Evolutionary conservation across 83 land plant species (phyloP).

Genomic region (Picea engelmannii): DNA sequence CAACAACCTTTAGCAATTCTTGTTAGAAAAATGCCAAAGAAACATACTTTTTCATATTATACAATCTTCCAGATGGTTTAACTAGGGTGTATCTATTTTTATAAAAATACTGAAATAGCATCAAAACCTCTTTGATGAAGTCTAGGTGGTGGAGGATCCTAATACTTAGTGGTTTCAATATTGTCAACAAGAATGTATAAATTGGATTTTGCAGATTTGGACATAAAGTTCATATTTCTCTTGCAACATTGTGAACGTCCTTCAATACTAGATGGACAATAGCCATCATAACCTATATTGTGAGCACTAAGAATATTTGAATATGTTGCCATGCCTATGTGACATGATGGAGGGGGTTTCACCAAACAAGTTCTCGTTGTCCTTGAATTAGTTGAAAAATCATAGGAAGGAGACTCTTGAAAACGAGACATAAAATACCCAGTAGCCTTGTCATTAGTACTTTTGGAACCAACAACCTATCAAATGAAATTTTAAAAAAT

Average conservation of each 20-base stretch:
- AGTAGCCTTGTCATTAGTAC: background rate
- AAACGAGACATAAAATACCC: background rate
- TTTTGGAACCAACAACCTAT: background rate
- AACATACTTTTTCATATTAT: slow-evolving; percentile 28
- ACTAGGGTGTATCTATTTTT: slow-evolving; percentile 11
- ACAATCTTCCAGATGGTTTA: slow-evolving; percentile 13
- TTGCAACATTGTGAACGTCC: background rate
- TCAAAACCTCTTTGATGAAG: slow-evolving; percentile 23
- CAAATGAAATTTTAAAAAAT: background rate
- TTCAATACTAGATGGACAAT: background rate
- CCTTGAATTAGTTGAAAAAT: background rate
- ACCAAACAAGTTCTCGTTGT: background rate
- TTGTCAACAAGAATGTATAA: background rate
- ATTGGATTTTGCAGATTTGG: background rate
- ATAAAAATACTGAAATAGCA: slow-evolving; percentile 6
- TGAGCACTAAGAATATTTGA: background rate
- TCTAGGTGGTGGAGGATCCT: slow-evolving; percentile 57
- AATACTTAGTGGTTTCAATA: slow-evolving; percentile 7
- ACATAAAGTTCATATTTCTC: background rate
- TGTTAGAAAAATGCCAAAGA: slow-evolving; percentile 47
- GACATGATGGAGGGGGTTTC: background rate
- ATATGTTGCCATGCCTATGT: background rate
- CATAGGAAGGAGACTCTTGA: background rate
- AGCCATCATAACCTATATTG: background rate
- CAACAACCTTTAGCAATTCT: slow-evolving; percentile 41